phyloP scores from a whole-genome alignment of 441 rosid species.

The Arabidopsis lyrata region DNA sequence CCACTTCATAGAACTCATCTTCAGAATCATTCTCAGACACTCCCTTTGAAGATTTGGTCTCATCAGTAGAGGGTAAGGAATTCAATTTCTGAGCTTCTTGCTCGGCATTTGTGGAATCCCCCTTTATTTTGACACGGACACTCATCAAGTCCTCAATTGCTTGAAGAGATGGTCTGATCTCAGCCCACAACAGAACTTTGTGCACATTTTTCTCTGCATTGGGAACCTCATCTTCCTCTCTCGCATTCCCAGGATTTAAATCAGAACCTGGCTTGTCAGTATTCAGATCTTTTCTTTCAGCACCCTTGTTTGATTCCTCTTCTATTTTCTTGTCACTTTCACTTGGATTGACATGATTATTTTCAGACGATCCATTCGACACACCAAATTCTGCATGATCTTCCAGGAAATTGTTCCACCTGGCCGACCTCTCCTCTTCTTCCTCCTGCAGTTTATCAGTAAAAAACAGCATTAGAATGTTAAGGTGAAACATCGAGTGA shows the following conservation, averaged over 20 bases:
- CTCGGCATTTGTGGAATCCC: constrained; percentile 48
- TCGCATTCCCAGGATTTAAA: constrained; percentile 46
- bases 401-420: constrained; percentile 87
- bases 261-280: constrained; percentile 51
- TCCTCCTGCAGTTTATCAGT: constrained; percentile 68
- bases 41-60: constrained; percentile 64
- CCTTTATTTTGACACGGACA: constrained; percentile 65
- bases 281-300: constrained; percentile 48
- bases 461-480: constrained; percentile 10
- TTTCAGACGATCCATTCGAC: constrained; percentile 37
- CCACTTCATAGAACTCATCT: constrained; percentile 93
- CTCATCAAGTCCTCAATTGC: constrained; percentile 90
- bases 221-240: constrained; percentile 49
- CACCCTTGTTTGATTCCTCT: constrained; percentile 47
- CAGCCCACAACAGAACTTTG: constrained; percentile 72
- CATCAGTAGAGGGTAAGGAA: constrained; percentile 52
- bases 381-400: constrained; percentile 60
- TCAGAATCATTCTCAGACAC: constrained; percentile 82
- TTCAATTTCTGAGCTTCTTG: constrained; percentile 55
- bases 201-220: constrained; percentile 52
- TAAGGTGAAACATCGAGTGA: constrained; percentile 12
- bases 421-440: constrained; percentile 97
- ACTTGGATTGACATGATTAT: constrained; percentile 32
- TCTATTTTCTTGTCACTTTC: constrained; percentile 45
- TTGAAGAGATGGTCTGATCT: constrained; percentile 77